Percentiles rank a stretch among this genome's conserved stretches.
phyloP scores from a whole-genome alignment of 106 monocot genomes.

The Allium cepa region DNA sequence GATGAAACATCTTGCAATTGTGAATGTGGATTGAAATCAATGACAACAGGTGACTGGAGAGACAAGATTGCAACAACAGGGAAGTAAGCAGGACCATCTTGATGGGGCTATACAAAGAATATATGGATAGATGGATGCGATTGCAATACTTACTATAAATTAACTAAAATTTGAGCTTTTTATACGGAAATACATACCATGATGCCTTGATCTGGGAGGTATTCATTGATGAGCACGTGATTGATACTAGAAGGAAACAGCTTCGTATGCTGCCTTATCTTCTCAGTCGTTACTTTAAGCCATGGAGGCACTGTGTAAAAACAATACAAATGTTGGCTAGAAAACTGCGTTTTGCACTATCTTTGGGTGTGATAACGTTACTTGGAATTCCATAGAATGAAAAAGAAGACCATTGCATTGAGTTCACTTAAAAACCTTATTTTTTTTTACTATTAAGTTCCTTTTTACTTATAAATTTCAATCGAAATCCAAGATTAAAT shows the following conservation, averaged over 20 bases:
- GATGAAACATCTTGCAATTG: conserved; percentile 12
- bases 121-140: background rate
- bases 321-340: background rate
- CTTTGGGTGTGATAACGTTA: too few relatives aligned
- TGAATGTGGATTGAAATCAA: conserved; percentile 77
- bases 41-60: conserved; percentile 63
- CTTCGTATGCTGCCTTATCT: conserved; percentile 47
- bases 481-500: too few relatives aligned
- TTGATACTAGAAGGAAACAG: conserved; percentile 89
- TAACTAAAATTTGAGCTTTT: background rate
- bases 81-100: conserved; percentile 98
- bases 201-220: conserved; percentile 89
- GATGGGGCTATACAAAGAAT: conserved; percentile 59
- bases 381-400: too few relatives aligned
- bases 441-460: too few relatives aligned
- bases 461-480: too few relatives aligned
- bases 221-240: conserved; percentile 97
- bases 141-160: too few relatives aligned
- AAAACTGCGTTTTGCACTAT: too few relatives aligned
- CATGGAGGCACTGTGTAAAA: conserved; percentile 78
- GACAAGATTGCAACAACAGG: conserved; percentile 92
- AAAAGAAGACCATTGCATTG: background rate
- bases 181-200: conserved; percentile 51
- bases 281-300: conserved; percentile 62
- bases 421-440: too few relatives aligned